These are phyloP conservation scores for Acacia melanoxylon DNA, from an alignment of 306 rosid genomes.

Conservation along the genomic window DNA sequence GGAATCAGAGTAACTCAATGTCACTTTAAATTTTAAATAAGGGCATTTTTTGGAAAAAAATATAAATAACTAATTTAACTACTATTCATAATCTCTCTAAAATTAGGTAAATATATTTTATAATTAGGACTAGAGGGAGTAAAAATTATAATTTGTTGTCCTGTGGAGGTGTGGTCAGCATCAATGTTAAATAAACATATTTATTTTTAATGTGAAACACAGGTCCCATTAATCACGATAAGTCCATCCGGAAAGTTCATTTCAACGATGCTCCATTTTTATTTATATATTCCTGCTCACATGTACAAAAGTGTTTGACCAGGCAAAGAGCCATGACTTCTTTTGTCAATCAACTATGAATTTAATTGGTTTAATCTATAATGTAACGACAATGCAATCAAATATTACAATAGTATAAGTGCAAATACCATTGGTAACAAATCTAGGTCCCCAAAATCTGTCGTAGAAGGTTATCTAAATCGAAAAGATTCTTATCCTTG, in stretches of 20 bases:
- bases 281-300: neutral
- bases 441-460: constrained; percentile 26
- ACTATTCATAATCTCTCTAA: too few species aligned
- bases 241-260: neutral
- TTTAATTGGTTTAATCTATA: neutral
- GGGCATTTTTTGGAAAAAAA: too few species aligned
- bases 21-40: too few species aligned
- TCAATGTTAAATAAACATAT: neutral
- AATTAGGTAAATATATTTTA: too few species aligned
- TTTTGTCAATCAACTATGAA: neutral
- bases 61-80: too few species aligned
- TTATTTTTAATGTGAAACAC: neutral
- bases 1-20: too few species aligned
- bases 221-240: neutral
- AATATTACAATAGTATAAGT: neutral
- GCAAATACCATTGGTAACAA: neutral
- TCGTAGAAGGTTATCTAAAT: constrained; percentile 31
- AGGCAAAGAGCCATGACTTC: neutral
- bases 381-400: neutral
- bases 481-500: constrained; percentile 25
- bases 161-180: neutral
- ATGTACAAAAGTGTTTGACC: neutral
- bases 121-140: too few species aligned
- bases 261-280: neutral
- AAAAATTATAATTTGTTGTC: too few species aligned